These are phyloP conservation scores for Cladosporium austrohemisphaericum DNA, from an alignment of 2,329 filamentous ascomycete species.

Conservation along the genomic window DNA sequence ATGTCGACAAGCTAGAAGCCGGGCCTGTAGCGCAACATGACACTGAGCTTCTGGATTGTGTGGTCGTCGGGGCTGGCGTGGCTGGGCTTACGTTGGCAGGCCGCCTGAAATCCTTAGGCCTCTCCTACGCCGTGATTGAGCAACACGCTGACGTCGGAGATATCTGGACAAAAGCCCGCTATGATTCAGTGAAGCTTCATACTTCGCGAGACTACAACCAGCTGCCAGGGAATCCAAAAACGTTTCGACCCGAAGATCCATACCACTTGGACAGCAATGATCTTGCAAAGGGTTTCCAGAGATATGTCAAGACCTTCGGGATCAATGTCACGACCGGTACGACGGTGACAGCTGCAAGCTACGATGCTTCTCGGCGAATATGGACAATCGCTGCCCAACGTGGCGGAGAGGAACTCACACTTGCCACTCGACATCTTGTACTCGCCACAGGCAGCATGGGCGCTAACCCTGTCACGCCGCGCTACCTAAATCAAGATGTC, in stretches of 20 bases:
- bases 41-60: conserved; percentile 24
- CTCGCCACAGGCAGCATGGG: conserved; percentile 32
- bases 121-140: conserved; percentile 43
- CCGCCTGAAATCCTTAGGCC: conserved; percentile 41
- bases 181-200: conserved; percentile 42
- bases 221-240: conserved; percentile 24
- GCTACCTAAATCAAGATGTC: conserved; percentile 10
- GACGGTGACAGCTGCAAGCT: conserved; percentile 34
- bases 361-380: conserved; percentile 33
- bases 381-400: conserved; percentile 32
- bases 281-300: conserved; percentile 29
- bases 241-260: conserved; percentile 14
- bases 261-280: conserved; percentile 11
- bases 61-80: conserved; percentile 41
- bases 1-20: conserved; percentile 44
- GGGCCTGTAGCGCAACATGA: background rate
- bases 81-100: conserved; percentile 42
- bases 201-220: conserved; percentile 39
- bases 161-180: conserved; percentile 42
- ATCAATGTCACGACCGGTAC: conserved; percentile 41
- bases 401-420: background rate
- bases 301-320: conserved; percentile 35
- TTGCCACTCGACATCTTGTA: conserved; percentile 28
- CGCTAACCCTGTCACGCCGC: conserved; percentile 21
- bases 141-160: conserved; percentile 40